Evolutionary conservation across 2,329 filamentous ascomycete species (phyloP).

Genomic region (Phaeoacremonium minimum): DNA sequence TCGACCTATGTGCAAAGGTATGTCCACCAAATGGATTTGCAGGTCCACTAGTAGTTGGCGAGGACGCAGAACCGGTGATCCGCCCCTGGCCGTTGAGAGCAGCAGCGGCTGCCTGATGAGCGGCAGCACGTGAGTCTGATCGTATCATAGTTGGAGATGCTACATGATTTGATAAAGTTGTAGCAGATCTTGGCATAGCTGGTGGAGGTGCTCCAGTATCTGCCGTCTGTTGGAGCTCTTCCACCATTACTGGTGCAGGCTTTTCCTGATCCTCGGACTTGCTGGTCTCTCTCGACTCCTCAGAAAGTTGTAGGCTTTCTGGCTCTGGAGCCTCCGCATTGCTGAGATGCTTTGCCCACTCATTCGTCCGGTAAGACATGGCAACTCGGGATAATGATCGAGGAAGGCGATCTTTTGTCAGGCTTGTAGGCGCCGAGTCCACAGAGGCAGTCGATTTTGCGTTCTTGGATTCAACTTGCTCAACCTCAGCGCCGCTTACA

Average conservation of each 20-base stretch:
- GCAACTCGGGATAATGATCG: conserved; percentile 71
- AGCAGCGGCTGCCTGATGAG: conserved; percentile 5
- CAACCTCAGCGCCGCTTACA: conserved; percentile 18
- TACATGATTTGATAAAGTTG: conserved; percentile 4
- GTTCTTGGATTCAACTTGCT: conserved; percentile 19
- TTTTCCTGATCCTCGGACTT: conserved; percentile 36
- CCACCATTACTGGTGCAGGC: conserved; percentile 58
- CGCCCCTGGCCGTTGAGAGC: neutral
- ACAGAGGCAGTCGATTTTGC: conserved; percentile 35
- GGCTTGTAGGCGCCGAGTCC: conserved; percentile 37
- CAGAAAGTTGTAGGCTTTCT: conserved; percentile 50
- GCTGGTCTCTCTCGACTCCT: too few species aligned
- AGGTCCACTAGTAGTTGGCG: neutral
- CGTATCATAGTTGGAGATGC: conserved; percentile 10
- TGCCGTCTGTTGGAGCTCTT: conserved; percentile 62
- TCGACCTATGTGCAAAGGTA: too few species aligned
- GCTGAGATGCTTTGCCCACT: conserved; percentile 90
- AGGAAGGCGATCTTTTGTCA: conserved; percentile 62
- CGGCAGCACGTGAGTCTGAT: conserved; percentile 12
- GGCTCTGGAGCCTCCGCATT: conserved; percentile 68
- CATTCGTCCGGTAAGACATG: conserved; percentile 82
- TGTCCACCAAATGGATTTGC: neutral
- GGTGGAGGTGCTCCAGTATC: conserved; percentile 41
- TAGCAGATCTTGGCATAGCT: conserved; percentile 21
- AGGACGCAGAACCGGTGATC: neutral